Conservation (phyloP, 305 asterid species). For the Euphrasia arctica region DNA sequence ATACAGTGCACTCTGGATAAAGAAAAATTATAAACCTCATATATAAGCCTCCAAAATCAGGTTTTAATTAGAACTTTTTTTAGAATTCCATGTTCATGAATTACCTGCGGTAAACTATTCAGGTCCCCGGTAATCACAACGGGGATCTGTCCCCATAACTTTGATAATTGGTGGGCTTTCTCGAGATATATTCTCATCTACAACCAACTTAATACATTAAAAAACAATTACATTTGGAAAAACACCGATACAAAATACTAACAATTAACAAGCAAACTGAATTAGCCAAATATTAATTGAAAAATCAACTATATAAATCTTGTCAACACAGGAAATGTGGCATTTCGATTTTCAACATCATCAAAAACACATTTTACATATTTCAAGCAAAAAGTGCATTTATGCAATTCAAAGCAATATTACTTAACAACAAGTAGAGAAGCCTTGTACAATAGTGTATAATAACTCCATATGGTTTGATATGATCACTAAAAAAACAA, state of each 20-base stretch:
- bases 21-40: constrained; percentile 25
- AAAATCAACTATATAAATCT: not conserved
- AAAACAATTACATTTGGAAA: constrained; percentile 2
- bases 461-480: not conserved
- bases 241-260: constrained; percentile 7
- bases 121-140: constrained; percentile 69
- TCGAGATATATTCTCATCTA: constrained; percentile 74
- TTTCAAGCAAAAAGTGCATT: constrained; percentile 15
- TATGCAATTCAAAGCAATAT: not conserved
- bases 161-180: constrained; percentile 69
- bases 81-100: constrained; percentile 17
- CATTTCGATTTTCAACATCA: constrained; percentile 2
- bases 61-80: constrained; percentile 10
- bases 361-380: constrained; percentile 6
- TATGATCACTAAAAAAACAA: not conserved
- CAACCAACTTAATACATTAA: constrained; percentile 26
- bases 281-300: constrained; percentile 5
- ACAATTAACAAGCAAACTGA: not conserved
- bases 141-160: constrained; percentile 78
- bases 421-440: not conserved
- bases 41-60: constrained; percentile 21
- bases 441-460: too few relatives aligned
- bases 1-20: constrained; percentile 78
- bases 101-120: constrained; percentile 76
- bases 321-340: not conserved